phyloP scores from a whole-genome alignment of 805 yeast species.

The Myxozyma neotropica region DNA sequence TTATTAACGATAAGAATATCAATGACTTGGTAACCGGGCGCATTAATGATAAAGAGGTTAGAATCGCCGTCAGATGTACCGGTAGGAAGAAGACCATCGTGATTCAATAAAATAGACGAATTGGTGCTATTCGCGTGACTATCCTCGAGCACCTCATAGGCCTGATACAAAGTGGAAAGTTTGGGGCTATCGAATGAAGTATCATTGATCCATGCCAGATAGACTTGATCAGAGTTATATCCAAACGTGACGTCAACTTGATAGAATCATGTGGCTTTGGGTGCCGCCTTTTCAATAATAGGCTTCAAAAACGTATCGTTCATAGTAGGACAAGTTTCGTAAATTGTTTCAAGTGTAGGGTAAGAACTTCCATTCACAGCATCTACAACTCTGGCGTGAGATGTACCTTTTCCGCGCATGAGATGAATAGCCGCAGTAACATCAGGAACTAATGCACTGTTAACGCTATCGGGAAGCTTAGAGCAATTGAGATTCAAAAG shows the following conservation, averaged over 20 bases:
- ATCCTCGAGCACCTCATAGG: not conserved
- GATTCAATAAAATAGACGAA: conserved; percentile 22
- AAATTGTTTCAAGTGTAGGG: not conserved
- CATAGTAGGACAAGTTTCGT: not conserved
- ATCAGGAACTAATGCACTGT: not conserved
- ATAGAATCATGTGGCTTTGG: conserved; percentile 42
- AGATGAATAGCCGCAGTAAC: not conserved
- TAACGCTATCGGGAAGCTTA: conserved; percentile 6
- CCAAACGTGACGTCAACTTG: conserved; percentile 40
- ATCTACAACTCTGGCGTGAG: not conserved
- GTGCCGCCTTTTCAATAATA: conserved; percentile 34
- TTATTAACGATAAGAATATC: conserved; percentile 71
- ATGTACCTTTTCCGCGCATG: not conserved
- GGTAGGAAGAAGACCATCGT: not conserved
- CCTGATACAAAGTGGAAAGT: conserved; percentile 1
- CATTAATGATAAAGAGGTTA: conserved; percentile 40
- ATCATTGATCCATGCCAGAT: conserved; percentile 37
- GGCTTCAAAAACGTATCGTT: not conserved
- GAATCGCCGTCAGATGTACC: conserved; percentile 24
- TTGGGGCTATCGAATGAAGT: conserved; percentile 24
- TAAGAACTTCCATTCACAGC: not conserved
- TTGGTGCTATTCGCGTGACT: conserved; percentile 11
- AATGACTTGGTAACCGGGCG: conserved; percentile 45
- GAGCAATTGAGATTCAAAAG: conserved; percentile 23
- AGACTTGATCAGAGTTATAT: conserved; percentile 41